Conservation (phyloP, 129 eudicot genomes). For the Chrysanthemum lavandulifolium region DNA sequence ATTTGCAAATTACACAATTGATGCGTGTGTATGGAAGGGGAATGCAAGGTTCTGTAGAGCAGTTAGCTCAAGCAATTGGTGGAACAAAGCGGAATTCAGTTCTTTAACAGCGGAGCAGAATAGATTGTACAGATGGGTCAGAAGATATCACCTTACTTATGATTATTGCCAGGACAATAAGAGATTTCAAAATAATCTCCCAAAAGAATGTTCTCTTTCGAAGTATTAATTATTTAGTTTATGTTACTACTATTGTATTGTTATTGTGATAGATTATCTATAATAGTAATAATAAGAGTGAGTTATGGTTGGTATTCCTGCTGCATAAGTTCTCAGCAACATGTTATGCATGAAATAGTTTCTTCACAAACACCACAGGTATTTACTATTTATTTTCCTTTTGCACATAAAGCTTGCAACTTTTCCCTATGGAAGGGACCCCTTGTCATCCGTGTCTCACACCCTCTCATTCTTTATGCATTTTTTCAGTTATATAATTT, state of each 20-base stretch:
- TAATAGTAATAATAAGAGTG: slow-evolving; percentile 6
- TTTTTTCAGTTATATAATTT: neutral
- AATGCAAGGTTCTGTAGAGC: slow-evolving; percentile 64
- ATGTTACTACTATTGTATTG: slow-evolving; percentile 20
- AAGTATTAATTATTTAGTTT: slow-evolving; percentile 46
- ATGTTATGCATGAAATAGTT: slow-evolving; percentile 13
- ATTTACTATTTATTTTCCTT: neutral
- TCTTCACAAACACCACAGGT: too few relatives aligned
- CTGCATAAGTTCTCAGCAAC: slow-evolving; percentile 4
- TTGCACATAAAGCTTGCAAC: neutral
- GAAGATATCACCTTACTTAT: slow-evolving; percentile 62
- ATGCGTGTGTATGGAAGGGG: slow-evolving; percentile 82
- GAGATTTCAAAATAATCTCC: slow-evolving; percentile 67
- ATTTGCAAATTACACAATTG: slow-evolving; percentile 60
- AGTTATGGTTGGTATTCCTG: slow-evolving; percentile 13
- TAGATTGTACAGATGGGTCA: slow-evolving; percentile 78
- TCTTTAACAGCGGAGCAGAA: slow-evolving; percentile 67
- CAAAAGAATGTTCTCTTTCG: slow-evolving; percentile 80
- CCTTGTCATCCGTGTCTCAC: slow-evolving; percentile 5
- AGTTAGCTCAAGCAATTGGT: slow-evolving; percentile 63
- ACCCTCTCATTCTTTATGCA: slow-evolving; percentile 9
- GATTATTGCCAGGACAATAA: slow-evolving; percentile 74
- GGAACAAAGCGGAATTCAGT: slow-evolving; percentile 55
- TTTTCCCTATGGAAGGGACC: neutral
- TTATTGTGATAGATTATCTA: slow-evolving; percentile 16